These are phyloP conservation scores for Scenedesmus sp. DNA, from an alignment of 163 green algal species.

Conservation along the genomic window DNA sequence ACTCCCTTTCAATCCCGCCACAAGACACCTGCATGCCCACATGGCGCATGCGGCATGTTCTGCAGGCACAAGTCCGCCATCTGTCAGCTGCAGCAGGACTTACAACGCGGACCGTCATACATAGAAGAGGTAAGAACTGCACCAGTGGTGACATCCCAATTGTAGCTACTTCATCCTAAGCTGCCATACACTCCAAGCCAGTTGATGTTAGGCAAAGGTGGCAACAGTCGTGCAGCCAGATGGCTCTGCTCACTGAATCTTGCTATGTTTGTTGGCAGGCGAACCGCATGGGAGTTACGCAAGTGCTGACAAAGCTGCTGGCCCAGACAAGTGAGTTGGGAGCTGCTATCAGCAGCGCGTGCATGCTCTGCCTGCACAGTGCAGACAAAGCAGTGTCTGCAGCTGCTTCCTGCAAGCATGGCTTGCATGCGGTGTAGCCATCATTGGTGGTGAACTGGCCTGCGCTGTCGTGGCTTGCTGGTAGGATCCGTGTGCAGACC, in stretches of 20 bases:
- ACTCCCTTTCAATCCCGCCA: too few species aligned
- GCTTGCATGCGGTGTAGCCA: not conserved
- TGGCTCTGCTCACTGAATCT: not conserved
- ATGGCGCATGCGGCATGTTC: not conserved
- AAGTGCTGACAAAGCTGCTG: conserved; percentile 45
- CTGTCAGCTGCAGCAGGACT: conserved; percentile 59
- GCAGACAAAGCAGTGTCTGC: not conserved
- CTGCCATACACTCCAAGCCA: not conserved
- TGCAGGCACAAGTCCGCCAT: conserved; percentile 51
- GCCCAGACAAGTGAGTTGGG: conserved; percentile 35
- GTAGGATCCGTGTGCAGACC: too few species aligned
- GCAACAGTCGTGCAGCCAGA: not conserved
- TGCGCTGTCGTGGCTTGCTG: too few species aligned
- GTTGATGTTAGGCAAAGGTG: not conserved
- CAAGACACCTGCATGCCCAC: not conserved
- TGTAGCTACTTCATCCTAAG: not conserved
- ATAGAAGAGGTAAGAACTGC: conserved; percentile 60
- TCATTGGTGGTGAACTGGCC: too few species aligned
- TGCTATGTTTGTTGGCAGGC: conserved; percentile 26
- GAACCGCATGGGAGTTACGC: not conserved
- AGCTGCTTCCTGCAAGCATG: not conserved
- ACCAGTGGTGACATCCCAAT: not conserved
- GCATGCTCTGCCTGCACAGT: not conserved
- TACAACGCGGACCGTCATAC: conserved; percentile 61
- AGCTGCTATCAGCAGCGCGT: not conserved